phyloP scores from a whole-genome alignment of 2,329 filamentous ascomycete genomes.

The Paecilomyces niveus region DNA sequence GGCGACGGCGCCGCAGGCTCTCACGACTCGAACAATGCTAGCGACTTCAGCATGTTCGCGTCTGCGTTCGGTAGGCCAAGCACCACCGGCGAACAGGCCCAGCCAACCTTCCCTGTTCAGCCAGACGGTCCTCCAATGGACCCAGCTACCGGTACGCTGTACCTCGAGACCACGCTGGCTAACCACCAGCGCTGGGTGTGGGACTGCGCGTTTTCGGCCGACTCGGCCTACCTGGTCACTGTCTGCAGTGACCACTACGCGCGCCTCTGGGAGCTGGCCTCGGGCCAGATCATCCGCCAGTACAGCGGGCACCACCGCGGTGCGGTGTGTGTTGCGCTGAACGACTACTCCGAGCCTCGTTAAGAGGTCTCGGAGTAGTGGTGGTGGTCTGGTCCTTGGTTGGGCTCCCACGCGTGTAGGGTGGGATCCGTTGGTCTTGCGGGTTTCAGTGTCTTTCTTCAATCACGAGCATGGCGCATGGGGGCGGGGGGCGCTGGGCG shows the following conservation, averaged over 20 bases:
- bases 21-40: slow-evolving; percentile 1
- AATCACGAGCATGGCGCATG: slow-evolving; percentile 18
- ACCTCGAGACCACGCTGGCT: slow-evolving; percentile 77
- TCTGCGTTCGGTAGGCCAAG: slow-evolving; percentile 16
- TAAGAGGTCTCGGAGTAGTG: slow-evolving; percentile 10
- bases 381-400: background rate
- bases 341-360: slow-evolving; percentile 60
- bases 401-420: background rate
- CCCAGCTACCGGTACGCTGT: slow-evolving; percentile 50
- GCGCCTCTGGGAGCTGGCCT: slow-evolving; percentile 78
- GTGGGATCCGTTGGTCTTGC: background rate
- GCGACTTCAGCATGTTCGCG: slow-evolving; percentile 1
- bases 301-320: slow-evolving; percentile 93
- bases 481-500: slow-evolving; percentile 4
- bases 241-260: slow-evolving; percentile 93
- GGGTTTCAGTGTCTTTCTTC: slow-evolving; percentile 3
- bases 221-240: slow-evolving; percentile 87
- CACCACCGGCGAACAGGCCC: slow-evolving; percentile 19
- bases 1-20: slow-evolving; percentile 3
- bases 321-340: slow-evolving; percentile 85
- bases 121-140: slow-evolving; percentile 35
- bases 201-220: slow-evolving; percentile 93
- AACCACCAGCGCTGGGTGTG: slow-evolving; percentile 95
- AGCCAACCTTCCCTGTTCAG: slow-evolving; percentile 26
- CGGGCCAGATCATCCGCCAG: slow-evolving; percentile 84